Conservation (phyloP, 106 monocot genomes). For the Triglochin maritima region DNA sequence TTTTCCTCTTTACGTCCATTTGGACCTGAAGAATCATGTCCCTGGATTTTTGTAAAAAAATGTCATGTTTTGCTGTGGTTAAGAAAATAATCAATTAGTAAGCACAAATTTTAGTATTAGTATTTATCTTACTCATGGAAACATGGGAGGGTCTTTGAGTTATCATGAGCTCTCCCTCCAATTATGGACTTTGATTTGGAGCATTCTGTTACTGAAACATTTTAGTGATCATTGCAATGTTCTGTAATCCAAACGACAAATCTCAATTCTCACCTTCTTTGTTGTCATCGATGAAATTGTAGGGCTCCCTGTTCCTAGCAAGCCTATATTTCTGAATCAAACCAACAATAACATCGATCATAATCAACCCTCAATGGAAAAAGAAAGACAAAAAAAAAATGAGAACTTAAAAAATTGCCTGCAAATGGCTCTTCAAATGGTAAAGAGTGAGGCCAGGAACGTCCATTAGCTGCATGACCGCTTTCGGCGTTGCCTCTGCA, state of each 20-base stretch:
- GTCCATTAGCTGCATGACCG: constrained; percentile 54
- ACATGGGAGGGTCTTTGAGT: not conserved
- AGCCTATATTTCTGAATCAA: constrained; percentile 63
- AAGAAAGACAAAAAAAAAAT: not conserved
- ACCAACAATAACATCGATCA: not conserved
- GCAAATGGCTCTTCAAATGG: constrained; percentile 85
- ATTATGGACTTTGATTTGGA: not conserved
- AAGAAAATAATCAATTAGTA: not conserved
- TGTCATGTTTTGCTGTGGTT: not conserved
- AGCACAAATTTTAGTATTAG: not conserved
- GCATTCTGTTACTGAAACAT: not conserved
- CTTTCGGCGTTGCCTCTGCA: constrained; percentile 69
- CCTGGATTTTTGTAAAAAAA: not conserved
- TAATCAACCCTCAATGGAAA: not conserved
- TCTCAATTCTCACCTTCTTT: constrained; percentile 28
- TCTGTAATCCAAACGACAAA: not conserved
- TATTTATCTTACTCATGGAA: not conserved
- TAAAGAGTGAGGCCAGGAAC: constrained; percentile 69
- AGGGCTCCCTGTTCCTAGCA: constrained; percentile 3
- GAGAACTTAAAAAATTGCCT: constrained; percentile 20
- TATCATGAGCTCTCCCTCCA: not conserved
- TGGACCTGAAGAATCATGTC: not conserved
- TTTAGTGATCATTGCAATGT: too few relatives aligned
- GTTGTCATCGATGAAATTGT: not conserved
- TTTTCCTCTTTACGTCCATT: not conserved